A percentile compares a stretch with the other conserved stretches of the same genome.
Conservation (phyloP, 306 rosid genomes). For the Leucaena leucocephala region DNA sequence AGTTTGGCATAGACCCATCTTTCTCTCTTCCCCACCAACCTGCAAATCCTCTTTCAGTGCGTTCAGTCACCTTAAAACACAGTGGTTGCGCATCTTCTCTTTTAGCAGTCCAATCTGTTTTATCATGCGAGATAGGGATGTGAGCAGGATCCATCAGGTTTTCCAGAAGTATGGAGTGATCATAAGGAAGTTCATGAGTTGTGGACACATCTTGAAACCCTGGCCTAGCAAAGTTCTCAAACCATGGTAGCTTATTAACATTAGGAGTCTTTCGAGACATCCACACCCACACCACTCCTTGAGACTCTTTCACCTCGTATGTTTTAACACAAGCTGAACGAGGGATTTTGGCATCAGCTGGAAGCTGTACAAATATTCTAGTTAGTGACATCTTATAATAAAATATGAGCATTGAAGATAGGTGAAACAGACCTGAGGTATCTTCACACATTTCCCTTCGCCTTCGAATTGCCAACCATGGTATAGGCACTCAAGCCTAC, state of each 20-base stretch:
- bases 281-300: conserved; percentile 98
- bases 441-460: conserved; percentile 90
- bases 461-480: conserved; percentile 99
- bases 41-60: conserved; percentile 84
- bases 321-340: conserved; percentile 76
- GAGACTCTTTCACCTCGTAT: conserved; percentile 82
- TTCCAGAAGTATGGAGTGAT: conserved; percentile 91
- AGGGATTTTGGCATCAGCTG: conserved; percentile 88
- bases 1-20: conserved; percentile 54
- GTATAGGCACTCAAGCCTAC: conserved; percentile 87
- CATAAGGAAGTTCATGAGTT: conserved; percentile 93
- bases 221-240: conserved; percentile 84
- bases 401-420: background rate
- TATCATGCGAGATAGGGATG: conserved; percentile 91
- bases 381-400: conserved; percentile 14
- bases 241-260: conserved; percentile 73
- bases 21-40: conserved; percentile 86
- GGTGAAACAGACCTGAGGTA: conserved; percentile 79
- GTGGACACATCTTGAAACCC: conserved; percentile 83
- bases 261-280: conserved; percentile 79
- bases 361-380: conserved; percentile 62
- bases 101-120: conserved; percentile 84
- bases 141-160: conserved; percentile 99
- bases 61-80: conserved; percentile 74
- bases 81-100: conserved; percentile 89